A percentile compares a stretch with the other conserved stretches of the same genome.
phyloP scores from a whole-genome alignment of 176 grass and related monocot species.

The Oryza meridionalis region DNA sequence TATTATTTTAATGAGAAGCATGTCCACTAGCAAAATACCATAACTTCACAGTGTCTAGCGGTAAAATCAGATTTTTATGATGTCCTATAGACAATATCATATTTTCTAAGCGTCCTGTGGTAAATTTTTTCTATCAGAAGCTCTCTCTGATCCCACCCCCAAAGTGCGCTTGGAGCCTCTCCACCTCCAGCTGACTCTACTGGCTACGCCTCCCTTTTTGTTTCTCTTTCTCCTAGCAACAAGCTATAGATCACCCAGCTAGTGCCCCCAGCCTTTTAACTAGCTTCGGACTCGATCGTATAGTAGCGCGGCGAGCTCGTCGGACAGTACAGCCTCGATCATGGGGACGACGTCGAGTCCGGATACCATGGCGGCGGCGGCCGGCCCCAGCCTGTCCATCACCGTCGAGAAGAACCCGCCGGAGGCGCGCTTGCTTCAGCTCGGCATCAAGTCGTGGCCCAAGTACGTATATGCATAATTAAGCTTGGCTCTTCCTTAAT shows the following conservation, averaged over 20 bases:
- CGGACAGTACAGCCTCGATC: not conserved
- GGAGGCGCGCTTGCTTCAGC: constrained; percentile 51
- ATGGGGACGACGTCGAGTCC: constrained; percentile 59
- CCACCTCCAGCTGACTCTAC: constrained; percentile 5
- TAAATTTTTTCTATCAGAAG: too few relatives aligned
- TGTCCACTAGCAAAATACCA: too few relatives aligned
- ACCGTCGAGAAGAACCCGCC: constrained; percentile 66
- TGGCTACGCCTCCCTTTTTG: constrained; percentile 20
- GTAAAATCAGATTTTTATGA: too few relatives aligned
- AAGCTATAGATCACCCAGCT: too few relatives aligned
- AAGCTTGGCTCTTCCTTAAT: not conserved
- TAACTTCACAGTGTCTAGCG: too few relatives aligned
- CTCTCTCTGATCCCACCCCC: not conserved
- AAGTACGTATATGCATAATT: constrained; percentile 44
- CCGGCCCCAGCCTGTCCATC: constrained; percentile 34
- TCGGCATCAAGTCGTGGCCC: constrained; percentile 80
- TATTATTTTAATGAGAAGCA: too few relatives aligned
- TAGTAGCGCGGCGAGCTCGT: too few relatives aligned
- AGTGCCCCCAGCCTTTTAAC: not conserved
- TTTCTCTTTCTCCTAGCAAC: not conserved
- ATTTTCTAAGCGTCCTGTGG: too few relatives aligned
- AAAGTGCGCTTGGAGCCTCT: constrained; percentile 34
- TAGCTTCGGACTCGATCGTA: too few relatives aligned
- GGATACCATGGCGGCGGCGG: constrained; percentile 45
- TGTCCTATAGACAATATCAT: too few relatives aligned